Evolutionary conservation across 345 rosid genomes (phyloP).

Genomic region (Salix brachista): DNA sequence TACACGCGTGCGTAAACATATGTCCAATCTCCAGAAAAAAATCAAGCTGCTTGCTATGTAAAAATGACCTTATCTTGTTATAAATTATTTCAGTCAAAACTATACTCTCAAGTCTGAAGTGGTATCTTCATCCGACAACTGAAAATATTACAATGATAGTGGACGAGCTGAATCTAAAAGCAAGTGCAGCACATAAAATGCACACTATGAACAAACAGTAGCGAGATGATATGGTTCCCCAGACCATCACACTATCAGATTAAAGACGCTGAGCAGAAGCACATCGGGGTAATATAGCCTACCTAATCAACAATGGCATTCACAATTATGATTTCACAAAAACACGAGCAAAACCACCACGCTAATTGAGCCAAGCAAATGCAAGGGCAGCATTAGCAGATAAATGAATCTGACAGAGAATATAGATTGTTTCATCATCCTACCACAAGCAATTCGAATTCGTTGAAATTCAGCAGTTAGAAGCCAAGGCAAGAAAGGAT

Average conservation of each 20-base stretch:
- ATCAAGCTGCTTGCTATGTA: neutral
- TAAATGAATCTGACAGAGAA: neutral
- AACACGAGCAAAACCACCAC: neutral
- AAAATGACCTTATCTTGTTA: neutral
- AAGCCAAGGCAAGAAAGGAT: slow-evolving; percentile 1
- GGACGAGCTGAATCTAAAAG: neutral
- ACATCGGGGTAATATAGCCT: neutral
- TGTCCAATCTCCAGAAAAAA: neutral
- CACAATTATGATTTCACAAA: neutral
- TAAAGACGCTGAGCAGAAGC: neutral
- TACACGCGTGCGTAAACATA: neutral
- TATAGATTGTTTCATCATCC: too few relatives aligned
- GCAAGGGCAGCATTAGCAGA: neutral
- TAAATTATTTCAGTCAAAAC: neutral
- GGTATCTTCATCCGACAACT: neutral
- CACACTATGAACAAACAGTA: neutral
- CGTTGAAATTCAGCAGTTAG: neutral
- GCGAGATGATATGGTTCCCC: neutral
- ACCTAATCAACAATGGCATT: neutral
- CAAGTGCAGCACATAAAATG: neutral
- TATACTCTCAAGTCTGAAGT: neutral
- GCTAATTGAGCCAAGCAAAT: neutral
- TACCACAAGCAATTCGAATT: neutral
- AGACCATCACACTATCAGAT: neutral
- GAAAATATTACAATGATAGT: neutral